Base-by-base conservation (phyloP, 768 basidiomycete species). In the Tricholoma hemisulphureum region DNA sequence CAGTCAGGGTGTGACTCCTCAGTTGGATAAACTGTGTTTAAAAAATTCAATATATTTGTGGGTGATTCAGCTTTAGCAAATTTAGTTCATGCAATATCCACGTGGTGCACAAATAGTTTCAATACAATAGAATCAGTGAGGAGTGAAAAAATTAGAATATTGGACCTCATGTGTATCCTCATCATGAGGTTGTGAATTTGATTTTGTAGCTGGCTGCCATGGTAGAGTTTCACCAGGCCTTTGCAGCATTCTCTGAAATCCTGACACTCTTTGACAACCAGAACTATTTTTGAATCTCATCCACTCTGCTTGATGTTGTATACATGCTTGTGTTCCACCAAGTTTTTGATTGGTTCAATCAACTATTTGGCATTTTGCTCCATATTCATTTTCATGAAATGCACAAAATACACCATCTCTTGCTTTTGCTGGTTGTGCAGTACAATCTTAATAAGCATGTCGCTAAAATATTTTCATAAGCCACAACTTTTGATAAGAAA, bases 401-500 rank as follows among this genome's bases (percentile, higher is more conserved):
- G 34, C 34, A 35, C 34, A 35, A 35, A 35, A 35, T 35, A 35
- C 34, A 9, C 34, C 34, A 35, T 14, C 34, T 24, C 21, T 7
- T 21, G 53, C n/a, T 45, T 55, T 55, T 13, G 20, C 18, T n/a
- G 46, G 53, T 11, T 55, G 39, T 18, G 34, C 3, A 14, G 20
- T 28, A 18, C 53, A 55, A 35, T 55, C 16, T 13, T 45, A 14
- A 46, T 50, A 55, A 29, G 53, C 53, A 55, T 41, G 46, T 18
- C 46, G 53, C 41, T 35, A n/a, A n/a, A 41, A 41, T 20, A n/a
- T n/a, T n/a, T n/a, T n/a, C n/a, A 41, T 41, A 7, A 41, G 39
- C 20, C 6, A 6, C 21, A 20, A 20, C 21, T 41, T 41, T 8
- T 9, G 3, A 21, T 41, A 13, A 6, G 8, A 8, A 14, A 41